Evolutionary conservation across 2,329 filamentous ascomycete species (phyloP).

Genomic region (Alternaria gaisen): DNA sequence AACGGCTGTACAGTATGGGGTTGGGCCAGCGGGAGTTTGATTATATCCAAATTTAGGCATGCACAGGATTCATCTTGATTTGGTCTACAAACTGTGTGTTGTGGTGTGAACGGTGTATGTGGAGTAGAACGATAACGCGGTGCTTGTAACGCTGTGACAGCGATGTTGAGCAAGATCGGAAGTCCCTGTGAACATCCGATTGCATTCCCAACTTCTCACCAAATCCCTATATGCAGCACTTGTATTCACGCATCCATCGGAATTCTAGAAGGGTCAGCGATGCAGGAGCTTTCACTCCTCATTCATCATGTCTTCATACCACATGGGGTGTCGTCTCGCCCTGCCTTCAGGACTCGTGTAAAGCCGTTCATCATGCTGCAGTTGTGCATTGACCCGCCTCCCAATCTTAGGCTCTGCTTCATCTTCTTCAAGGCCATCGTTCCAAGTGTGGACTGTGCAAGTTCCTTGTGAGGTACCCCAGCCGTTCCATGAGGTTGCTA

Average conservation of each 20-base stretch:
- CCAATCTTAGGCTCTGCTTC: constrained; percentile 53
- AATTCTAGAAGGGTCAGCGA: constrained; percentile 9
- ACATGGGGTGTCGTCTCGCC: constrained; percentile 32
- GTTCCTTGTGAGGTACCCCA: constrained; percentile 77
- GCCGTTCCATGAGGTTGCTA: constrained; percentile 85
- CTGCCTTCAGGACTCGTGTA: constrained; percentile 36
- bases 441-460: constrained; percentile 80
- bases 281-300: constrained; percentile 30
- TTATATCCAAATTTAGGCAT: constrained; percentile 42
- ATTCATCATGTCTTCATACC: constrained; percentile 42
- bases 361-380: constrained; percentile 49
- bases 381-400: constrained; percentile 47
- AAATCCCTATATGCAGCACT: constrained; percentile 10
- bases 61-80: constrained; percentile 18
- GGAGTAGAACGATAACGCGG: not conserved
- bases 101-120: not conserved
- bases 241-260: constrained; percentile 6
- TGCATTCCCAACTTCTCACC: not conserved
- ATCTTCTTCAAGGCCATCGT: constrained; percentile 72
- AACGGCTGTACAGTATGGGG: constrained; percentile 46
- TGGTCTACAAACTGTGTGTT: not conserved
- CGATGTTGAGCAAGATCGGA: not conserved
- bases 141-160: not conserved
- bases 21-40: constrained; percentile 49
- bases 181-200: not conserved